Evolutionary conservation across 176 grass and related monocot species (phyloP), one percentile per base, ranked within the genome.

Genomic region (Alopecurus myosuroides): DNA sequence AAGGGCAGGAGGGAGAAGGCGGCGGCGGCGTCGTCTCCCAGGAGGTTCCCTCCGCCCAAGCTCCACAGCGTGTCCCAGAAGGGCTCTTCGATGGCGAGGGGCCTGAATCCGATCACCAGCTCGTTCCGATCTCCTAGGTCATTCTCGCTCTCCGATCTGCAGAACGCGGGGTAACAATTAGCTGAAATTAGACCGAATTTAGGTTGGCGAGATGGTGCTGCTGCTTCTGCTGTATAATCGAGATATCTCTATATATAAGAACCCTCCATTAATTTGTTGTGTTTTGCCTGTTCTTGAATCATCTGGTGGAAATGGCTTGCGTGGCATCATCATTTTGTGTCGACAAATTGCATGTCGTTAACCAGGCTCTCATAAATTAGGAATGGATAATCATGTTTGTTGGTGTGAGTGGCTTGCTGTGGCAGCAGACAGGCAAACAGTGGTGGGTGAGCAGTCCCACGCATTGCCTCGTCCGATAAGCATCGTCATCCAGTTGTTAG

Each of bases 81-180:
- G 74, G 46, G 48, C 39, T 29, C 44, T 22, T 4, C 29, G 76
- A 53, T 80, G 74, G 14, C 9, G 20, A 63, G 88, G 81, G 84
- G 72, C 67, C 3, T 26, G 6, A 52, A 39, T 17, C 8, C 67
- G 7, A 18, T 10, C 3, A 41, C 72, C 11, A 50, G 65, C 34
- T 81, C 85, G n/a, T 89, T 93, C 19, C 80, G 83, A 49, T 87
- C 89, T 1, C 89, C 86, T 39, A 91, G 94, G 61, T 97, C 91
- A 5, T 88, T 86, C 74, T 97, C 94, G n/a, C 82, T 97, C 36
- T 85, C 87, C 2, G 94, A 97, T 76, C 94, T 97, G 66, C 91
- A 77, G 19, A 88, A 85, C 23, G 87, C 80, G 2, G 40, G 46
- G 15, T 92, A 85, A 85, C 34, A 85, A 86, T 11, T 85, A 85